Base-by-base conservation (phyloP, 352 stramenopile genomes). In the Globisporangium cystogenes region DNA sequence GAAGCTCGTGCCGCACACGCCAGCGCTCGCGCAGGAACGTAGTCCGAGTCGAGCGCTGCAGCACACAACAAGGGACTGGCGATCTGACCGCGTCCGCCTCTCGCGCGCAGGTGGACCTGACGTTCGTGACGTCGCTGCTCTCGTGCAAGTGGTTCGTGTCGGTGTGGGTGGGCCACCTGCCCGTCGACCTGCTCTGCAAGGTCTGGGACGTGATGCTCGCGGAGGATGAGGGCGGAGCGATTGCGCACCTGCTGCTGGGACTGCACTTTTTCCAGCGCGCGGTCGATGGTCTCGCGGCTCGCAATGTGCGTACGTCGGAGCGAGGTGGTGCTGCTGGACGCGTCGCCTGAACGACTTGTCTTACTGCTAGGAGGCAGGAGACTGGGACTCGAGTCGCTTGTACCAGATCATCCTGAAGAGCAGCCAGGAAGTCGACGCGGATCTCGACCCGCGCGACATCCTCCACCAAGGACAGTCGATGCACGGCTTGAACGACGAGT, bases 131-230 rank as follows among this genome's bases (percentile, higher is more conserved):
- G 16, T 86, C 76, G 27, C 50, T 90, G 20, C 55, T 90, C 8
- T 77, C 72, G 27, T 88, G 70, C 64, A 90, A 90, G 60, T 90
- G 80, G 80, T 90, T 88, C 36, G 74, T 90, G 6, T 73, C 74
- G 7, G 46, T 90, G 4, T 90, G 76, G 74, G 76, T 90, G 21
- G 75, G 75, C 23, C 70, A 87, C 51, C 51, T 88, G 7, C 75
- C 76, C 7, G 31, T 67, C 8, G 36, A 59, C 11, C 41, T 86
- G 46, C 67, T 90, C 12, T 59, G 68, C 45, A 51, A 73, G 18
- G 63, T 88, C 7, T 90, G 80, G 80, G 63, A 85, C 39, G 72
- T 63, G 1, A 88, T 88, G 76, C 55, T 90, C 0, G 62, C 57
- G 7, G 59, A 79, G 57, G 57, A 74, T 0, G 60, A 73, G 26